Percentiles rank a stretch among this genome's conserved stretches.
Conservation (phyloP, 148 eudicot species). For the Nyssa sinensis region DNA sequence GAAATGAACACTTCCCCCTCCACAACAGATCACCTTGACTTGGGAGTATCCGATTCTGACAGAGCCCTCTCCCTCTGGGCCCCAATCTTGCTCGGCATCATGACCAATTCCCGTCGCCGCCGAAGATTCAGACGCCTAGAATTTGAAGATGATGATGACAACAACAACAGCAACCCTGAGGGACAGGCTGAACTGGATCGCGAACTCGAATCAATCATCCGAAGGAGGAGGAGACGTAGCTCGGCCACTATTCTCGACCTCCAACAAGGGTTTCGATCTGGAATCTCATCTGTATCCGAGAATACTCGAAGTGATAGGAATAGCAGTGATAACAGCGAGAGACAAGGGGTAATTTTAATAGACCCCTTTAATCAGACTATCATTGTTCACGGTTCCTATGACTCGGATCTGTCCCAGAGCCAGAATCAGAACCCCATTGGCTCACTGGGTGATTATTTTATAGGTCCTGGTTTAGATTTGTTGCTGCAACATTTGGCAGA, state of each 20-base stretch:
- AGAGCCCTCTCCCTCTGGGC: slow-evolving; percentile 63
- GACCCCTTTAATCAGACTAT: slow-evolving; percentile 58
- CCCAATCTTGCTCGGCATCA: slow-evolving; percentile 61
- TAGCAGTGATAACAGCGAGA: slow-evolving; percentile 26
- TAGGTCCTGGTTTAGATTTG: slow-evolving; percentile 57
- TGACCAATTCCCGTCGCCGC: slow-evolving; percentile 44
- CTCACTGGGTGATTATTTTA: slow-evolving; percentile 56
- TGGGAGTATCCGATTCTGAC: slow-evolving; percentile 41
- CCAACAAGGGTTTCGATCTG: slow-evolving; percentile 49
- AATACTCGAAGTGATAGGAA: slow-evolving; percentile 20
- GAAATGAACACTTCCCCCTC: slow-evolving; percentile 32
- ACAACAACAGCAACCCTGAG: slow-evolving; percentile 12
- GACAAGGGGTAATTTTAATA: slow-evolving; percentile 42
- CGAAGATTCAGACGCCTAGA: slow-evolving; percentile 38
- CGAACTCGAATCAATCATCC: slow-evolving; percentile 40
- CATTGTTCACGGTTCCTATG: slow-evolving; percentile 43
- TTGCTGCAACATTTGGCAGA: slow-evolving; percentile 68
- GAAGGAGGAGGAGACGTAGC: slow-evolving; percentile 59
- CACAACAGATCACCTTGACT: slow-evolving; percentile 10
- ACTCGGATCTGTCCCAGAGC: slow-evolving; percentile 19
- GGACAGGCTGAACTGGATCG: slow-evolving; percentile 40
- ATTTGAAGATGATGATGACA: slow-evolving; percentile 29
- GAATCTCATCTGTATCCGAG: slow-evolving; percentile 31
- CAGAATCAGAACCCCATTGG: slow-evolving; percentile 25
- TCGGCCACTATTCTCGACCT: slow-evolving; percentile 45